phyloP scores from a whole-genome alignment of 331 rosid genomes.

The Acacia pycnantha region DNA sequence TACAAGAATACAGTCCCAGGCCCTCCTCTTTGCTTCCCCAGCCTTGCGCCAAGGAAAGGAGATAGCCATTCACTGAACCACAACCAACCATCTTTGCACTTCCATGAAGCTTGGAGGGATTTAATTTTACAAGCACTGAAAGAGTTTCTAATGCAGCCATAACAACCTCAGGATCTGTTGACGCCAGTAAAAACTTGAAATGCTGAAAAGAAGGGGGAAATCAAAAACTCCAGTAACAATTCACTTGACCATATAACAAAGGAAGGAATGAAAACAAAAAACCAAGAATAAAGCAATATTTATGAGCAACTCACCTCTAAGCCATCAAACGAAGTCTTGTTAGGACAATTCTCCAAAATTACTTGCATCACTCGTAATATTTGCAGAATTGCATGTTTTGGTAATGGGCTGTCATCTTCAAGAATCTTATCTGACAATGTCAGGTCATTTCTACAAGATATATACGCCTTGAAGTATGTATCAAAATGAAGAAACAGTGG shows the following conservation, averaged over 20 bases:
- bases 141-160: conserved; percentile 91
- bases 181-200: conserved; percentile 91
- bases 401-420: conserved; percentile 85
- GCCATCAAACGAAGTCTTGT: conserved; percentile 94
- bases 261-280: neutral
- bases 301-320: conserved; percentile 68
- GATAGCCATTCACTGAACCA: conserved; percentile 87
- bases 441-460: conserved; percentile 85
- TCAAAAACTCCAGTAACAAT: conserved; percentile 10
- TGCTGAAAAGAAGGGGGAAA: conserved; percentile 57
- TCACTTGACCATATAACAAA: conserved; percentile 15
- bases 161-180: conserved; percentile 92
- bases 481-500: conserved; percentile 91
- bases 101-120: conserved; percentile 94
- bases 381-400: conserved; percentile 86
- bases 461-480: conserved; percentile 90
- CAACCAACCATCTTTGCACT: conserved; percentile 93
- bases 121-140: conserved; percentile 84
- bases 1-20: conserved; percentile 88
- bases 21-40: conserved; percentile 99
- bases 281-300: conserved; percentile 11
- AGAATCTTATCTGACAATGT: conserved; percentile 76
- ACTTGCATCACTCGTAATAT: conserved; percentile 94
- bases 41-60: conserved; percentile 92
- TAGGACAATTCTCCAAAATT: conserved; percentile 89